These are phyloP conservation scores for Xylariaceae sp. DNA, from an alignment of 2,329 filamentous ascomycete genomes.

Conservation along the genomic window DNA sequence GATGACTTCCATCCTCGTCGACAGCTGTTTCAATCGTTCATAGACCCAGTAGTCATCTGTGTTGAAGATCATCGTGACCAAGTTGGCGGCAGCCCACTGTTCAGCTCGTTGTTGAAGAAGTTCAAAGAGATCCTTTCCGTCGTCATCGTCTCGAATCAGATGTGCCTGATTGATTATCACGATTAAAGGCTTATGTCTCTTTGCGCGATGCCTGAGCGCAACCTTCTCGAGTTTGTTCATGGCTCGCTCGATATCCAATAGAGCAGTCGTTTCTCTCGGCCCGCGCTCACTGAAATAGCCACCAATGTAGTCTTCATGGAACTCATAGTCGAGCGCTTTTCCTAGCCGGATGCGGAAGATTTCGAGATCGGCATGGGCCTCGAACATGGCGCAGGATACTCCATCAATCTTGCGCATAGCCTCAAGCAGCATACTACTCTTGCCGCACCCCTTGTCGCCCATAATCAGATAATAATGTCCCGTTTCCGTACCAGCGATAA, in stretches of 20 bases:
- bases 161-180: constrained; percentile 94
- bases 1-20: constrained; percentile 91
- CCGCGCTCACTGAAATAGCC: constrained; percentile 93
- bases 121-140: constrained; percentile 89
- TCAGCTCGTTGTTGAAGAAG: constrained; percentile 93
- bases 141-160: constrained; percentile 83
- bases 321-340: constrained; percentile 93
- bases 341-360: constrained; percentile 91
- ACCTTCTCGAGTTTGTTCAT: constrained; percentile 99
- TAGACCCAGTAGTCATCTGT: constrained; percentile 99
- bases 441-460: constrained; percentile 94
- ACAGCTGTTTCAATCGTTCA: constrained; percentile 85
- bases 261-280: constrained; percentile 82
- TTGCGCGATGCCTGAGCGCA: constrained; percentile 65
- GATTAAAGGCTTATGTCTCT: constrained; percentile 67
- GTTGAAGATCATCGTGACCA: constrained; percentile 92
- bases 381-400: constrained; percentile 88
- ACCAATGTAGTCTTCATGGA: constrained; percentile 96
- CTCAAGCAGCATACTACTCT: constrained; percentile 92
- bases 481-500: constrained; percentile 65
- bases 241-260: constrained; percentile 92
- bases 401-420: constrained; percentile 92
- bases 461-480: constrained; percentile 91
- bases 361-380: constrained; percentile 90
- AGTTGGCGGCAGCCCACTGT: constrained; percentile 88